Conservation (phyloP, 2,329 filamentous ascomycete species). For the Pseudogymnoascus sp. region DNA sequence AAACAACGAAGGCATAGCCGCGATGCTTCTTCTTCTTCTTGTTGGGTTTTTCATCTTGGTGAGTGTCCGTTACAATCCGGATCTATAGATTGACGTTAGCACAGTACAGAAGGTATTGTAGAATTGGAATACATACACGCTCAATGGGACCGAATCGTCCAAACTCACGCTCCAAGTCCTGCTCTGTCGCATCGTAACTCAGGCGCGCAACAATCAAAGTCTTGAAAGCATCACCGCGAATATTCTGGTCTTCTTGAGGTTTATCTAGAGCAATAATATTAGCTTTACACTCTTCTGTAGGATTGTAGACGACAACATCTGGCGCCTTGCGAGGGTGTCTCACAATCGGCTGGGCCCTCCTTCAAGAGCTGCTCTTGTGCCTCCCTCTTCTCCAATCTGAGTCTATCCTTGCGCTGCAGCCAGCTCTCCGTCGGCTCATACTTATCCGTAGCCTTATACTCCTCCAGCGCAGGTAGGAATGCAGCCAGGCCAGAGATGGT, state of each 20-base stretch:
- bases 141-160: constrained; percentile 90
- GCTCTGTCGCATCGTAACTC: constrained; percentile 79
- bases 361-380: constrained; percentile 46
- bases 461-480: constrained; percentile 64
- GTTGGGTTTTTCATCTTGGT: constrained; percentile 58
- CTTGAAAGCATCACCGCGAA: constrained; percentile 88
- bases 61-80: constrained; percentile 73
- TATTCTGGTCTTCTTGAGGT: constrained; percentile 75
- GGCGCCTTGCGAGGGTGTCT: background rate
- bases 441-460: constrained; percentile 69
- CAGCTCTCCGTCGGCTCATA: constrained; percentile 86
- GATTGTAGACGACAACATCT: background rate
- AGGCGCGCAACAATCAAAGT: constrained; percentile 88
- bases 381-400: constrained; percentile 71
- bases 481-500: constrained; percentile 64
- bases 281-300: background rate
- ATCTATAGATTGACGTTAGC: constrained; percentile 48
- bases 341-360: constrained; percentile 26
- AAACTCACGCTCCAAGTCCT: constrained; percentile 90
- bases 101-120: background rate
- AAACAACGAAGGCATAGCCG: constrained; percentile 95
- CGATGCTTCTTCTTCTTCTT: constrained; percentile 76
- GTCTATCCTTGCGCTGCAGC: constrained; percentile 78
- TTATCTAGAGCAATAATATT: constrained; percentile 50
- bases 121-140: constrained; percentile 49